phyloP scores from a whole-genome alignment of 139 green algal species.

The Pleodorina starrii region DNA sequence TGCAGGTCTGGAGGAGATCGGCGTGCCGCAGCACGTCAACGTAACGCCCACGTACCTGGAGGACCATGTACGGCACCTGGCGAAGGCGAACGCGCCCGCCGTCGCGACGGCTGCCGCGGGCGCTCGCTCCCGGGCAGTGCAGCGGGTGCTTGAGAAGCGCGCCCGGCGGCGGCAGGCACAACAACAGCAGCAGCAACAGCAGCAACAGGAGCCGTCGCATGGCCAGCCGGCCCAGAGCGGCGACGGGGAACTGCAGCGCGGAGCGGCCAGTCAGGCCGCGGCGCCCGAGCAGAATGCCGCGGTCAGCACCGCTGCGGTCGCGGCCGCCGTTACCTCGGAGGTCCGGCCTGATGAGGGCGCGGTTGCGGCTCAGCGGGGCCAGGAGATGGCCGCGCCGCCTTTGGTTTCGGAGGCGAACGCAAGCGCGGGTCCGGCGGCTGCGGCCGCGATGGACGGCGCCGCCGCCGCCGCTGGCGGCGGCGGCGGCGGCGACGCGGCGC shows the following conservation, averaged over 20 bases:
- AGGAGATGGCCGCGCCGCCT: not conserved
- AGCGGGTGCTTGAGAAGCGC: constrained; percentile 3
- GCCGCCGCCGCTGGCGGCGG: not conserved
- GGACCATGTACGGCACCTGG: constrained; percentile 15
- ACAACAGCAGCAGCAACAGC: constrained; percentile 13
- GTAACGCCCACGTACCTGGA: constrained; percentile 28
- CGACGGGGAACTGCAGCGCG: too few species aligned
- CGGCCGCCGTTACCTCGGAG: too few species aligned
- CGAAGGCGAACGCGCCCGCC: constrained; percentile 2
- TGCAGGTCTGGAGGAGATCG: constrained; percentile 35
- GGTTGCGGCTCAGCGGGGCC: too few species aligned
- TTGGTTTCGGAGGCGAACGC: not conserved
- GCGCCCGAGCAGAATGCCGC: too few species aligned
- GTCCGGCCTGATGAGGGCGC: not conserved
- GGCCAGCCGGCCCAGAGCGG: too few species aligned
- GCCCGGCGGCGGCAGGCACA: not conserved
- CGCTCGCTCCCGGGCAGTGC: not conserved
- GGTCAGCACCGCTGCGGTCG: too few species aligned
- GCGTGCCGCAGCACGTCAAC: constrained; percentile 34
- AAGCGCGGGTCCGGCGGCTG: not conserved
- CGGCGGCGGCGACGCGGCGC: not conserved
- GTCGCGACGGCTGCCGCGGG: not conserved
- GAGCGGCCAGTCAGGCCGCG: not conserved
- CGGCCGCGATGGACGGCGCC: not conserved
- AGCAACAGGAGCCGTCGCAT: not conserved